Percentiles rank a stretch among this genome's conserved stretches.
phyloP scores from a whole-genome alignment of 768 basidiomycete species.

The Zangia roseola region DNA sequence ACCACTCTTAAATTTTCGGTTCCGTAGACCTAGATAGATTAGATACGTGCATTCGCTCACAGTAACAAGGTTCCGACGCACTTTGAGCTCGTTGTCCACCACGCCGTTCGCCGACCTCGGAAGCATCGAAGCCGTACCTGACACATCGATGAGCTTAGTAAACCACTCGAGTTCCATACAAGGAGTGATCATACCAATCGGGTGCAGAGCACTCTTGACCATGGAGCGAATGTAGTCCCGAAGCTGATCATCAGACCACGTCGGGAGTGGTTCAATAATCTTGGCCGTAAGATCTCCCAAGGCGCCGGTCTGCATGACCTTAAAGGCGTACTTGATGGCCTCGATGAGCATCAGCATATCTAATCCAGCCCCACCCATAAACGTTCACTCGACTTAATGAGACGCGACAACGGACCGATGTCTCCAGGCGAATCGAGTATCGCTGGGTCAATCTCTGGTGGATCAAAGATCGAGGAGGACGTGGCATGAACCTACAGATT shows the following conservation, averaged over 20 bases:
- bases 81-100: constrained; percentile 16
- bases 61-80: neutral
- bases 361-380: neutral
- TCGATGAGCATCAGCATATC: constrained; percentile 20
- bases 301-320: constrained; percentile 15
- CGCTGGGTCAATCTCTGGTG: constrained; percentile 14
- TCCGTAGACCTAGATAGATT: constrained; percentile 12
- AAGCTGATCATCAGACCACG: constrained; percentile 15
- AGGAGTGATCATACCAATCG: constrained; percentile 6
- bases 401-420: constrained; percentile 1
- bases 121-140: constrained; percentile 20
- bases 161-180: no score
- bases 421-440: constrained; percentile 12
- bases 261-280: constrained; percentile 15
- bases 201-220: constrained; percentile 6
- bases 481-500: constrained; percentile 9
- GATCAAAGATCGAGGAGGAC: constrained; percentile 16
- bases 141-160: no score
- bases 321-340: constrained; percentile 11
- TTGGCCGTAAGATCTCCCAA: constrained; percentile 10
- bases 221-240: constrained; percentile 11
- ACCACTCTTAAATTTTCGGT: constrained; percentile 15
- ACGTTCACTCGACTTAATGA: no score
- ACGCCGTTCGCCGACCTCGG: constrained; percentile 14
- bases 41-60: no score